Base-by-base conservation (phyloP, 2,329 filamentous ascomycete genomes). In the Botryotinia narcissicola region DNA sequence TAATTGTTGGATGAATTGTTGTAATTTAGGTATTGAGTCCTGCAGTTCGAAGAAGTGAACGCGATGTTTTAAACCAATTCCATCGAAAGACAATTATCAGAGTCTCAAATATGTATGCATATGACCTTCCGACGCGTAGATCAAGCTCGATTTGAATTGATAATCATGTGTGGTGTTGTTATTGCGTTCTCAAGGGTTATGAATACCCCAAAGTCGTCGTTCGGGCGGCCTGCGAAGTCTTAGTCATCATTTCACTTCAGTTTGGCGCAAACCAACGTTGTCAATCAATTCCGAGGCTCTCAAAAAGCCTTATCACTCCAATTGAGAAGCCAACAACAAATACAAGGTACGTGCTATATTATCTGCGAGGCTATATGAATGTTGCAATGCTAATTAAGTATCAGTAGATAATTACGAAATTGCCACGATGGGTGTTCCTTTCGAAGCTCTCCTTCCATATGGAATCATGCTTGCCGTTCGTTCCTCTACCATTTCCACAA, bases 371-470 rank as follows among this genome's bases (percentile, higher is more conserved):
- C 66, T 40, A 25, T 59, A 29, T 42, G 12, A 20, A 69, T 32
- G 9, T 42, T 37, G 25, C 22, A 12, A 44, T 57, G 18, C 40
- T 51, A 71, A 77, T 79, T 62, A 77, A 48, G 25, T 29, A 62
- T 3, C 37, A 16, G 46, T 63, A 80, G 79, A 73, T 76, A 66
- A 76, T 61, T 64, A 74, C 73, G 46, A 77, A 42, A 32, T 73
- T 71, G 71, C 73, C 78, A 81, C 75, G 68, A 84, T 84, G 83
- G 81, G 80, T 76, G 81, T 84, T 71, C 83, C 83, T 54, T 84
- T 83, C 75, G 83, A 84, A 80, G 78, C 82, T 74, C 80, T 84
- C 74, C 63, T 84, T 73, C 83, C 82, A 10, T 84, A 82, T 77
- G 83, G 77, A 68, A 82, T 84, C 78, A 83, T 83, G 78, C 73